Percentiles rank a stretch among this genome's conserved stretches.
Conservation (phyloP, 2,329 filamentous ascomycete species). For the Beauveria bassiana region DNA sequence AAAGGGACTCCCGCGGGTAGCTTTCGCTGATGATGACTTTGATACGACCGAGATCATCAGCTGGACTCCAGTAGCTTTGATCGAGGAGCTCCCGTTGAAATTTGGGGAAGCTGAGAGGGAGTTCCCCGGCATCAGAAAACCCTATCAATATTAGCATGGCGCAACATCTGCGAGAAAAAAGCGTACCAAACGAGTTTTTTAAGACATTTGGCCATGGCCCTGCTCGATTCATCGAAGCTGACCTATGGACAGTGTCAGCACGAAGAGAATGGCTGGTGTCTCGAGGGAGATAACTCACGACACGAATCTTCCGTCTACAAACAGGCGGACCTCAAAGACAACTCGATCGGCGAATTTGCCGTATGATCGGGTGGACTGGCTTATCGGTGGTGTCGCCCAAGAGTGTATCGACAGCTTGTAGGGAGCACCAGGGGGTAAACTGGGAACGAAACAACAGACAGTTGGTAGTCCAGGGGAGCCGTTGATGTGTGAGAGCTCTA, state of each 20-base stretch:
- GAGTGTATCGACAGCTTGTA: conserved; percentile 71
- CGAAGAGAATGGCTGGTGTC: not conserved
- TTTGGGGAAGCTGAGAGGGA: conserved; percentile 59
- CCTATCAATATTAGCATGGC: conserved; percentile 23
- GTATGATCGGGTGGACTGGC: conserved; percentile 47
- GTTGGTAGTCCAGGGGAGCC: conserved; percentile 49
- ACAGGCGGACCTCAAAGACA: conserved; percentile 58
- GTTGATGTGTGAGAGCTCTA: conserved; percentile 46
- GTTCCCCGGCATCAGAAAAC: conserved; percentile 49
- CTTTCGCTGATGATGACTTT: conserved; percentile 71
- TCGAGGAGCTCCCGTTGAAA: conserved; percentile 64
- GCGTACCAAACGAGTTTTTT: conserved; percentile 35
- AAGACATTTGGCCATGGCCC: conserved; percentile 44
- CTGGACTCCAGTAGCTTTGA: conserved; percentile 64
- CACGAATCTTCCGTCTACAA: conserved; percentile 58
- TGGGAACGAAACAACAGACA: conserved; percentile 65
- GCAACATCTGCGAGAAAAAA: too few species aligned
- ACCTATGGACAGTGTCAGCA: conserved; percentile 29
- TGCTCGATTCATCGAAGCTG: conserved; percentile 44
- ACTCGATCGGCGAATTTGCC: conserved; percentile 49
- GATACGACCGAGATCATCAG: conserved; percentile 65
- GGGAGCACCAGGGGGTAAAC: conserved; percentile 45
- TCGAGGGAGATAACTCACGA: conserved; percentile 39
- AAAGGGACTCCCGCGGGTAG: conserved; percentile 46
- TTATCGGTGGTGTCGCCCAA: conserved; percentile 57